These are phyloP conservation scores for Podaxis pistillaris DNA, from an alignment of 768 basidiomycete genomes.

Conservation along the genomic window DNA sequence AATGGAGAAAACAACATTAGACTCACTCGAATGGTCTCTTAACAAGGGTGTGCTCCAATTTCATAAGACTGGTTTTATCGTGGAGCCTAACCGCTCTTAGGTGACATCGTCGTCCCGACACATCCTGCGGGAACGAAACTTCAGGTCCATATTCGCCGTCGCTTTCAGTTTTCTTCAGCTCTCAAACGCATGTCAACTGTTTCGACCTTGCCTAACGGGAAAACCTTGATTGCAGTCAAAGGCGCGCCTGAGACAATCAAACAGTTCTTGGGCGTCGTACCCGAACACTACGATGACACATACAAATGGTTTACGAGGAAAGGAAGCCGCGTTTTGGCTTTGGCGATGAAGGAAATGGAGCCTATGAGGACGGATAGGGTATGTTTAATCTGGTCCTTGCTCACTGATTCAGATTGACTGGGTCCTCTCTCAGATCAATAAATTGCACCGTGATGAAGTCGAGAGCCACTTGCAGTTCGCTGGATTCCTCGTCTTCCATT, in stretches of 20 bases:
- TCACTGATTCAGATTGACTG: background rate
- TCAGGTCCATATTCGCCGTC: slow-evolving; percentile 72
- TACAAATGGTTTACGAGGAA: slow-evolving; percentile 93
- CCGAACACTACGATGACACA: slow-evolving; percentile 85
- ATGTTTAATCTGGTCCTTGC: slow-evolving; percentile 17
- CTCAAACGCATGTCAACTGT: slow-evolving; percentile 98
- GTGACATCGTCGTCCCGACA: slow-evolving; percentile 69
- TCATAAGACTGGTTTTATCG: slow-evolving; percentile 22
- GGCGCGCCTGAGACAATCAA: slow-evolving; percentile 98
- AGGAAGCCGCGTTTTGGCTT: slow-evolving; percentile 90
- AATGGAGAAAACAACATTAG: slow-evolving; percentile 97
- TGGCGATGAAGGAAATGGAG: slow-evolving; percentile 86
- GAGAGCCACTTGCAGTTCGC: slow-evolving; percentile 80
- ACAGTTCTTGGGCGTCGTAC: slow-evolving; percentile 73
- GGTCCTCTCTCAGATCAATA: slow-evolving; percentile 66
- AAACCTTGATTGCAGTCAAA: slow-evolving; percentile 75
- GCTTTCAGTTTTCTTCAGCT: slow-evolving; percentile 97
- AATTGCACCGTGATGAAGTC: slow-evolving; percentile 75
- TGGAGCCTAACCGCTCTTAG: slow-evolving; percentile 53
- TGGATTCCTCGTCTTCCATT: slow-evolving; percentile 98
- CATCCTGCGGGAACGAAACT: slow-evolving; percentile 48
- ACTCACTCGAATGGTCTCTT: slow-evolving; percentile 87
- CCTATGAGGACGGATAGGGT: slow-evolving; percentile 70
- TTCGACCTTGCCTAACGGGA: slow-evolving; percentile 59
- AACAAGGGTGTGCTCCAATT: slow-evolving; percentile 47